A percentile compares a stretch with the other conserved stretches of the same genome.
phyloP scores from a whole-genome alignment of 148 eudicot genomes.

The Hydrangea macrophylla region DNA sequence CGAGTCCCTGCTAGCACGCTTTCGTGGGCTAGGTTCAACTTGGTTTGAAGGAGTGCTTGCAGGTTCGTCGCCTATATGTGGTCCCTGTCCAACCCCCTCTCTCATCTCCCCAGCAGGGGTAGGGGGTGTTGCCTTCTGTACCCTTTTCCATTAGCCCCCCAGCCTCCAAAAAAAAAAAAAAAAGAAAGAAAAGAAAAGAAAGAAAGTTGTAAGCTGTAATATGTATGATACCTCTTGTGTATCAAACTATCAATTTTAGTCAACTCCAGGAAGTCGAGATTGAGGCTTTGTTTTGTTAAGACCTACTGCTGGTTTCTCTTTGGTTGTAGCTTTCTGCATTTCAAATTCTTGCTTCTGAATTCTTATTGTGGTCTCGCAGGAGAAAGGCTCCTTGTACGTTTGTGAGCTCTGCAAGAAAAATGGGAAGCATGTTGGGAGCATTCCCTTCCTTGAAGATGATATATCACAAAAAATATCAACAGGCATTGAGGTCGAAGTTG shows the following conservation, averaged over 20 bases:
- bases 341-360: neutral
- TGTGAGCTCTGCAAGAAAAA: conserved; percentile 82
- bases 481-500: conserved; percentile 16
- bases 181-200: no score
- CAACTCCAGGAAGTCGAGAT: neutral
- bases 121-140: no score
- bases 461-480: conserved; percentile 20
- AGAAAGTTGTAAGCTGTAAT: neutral
- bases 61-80: no score
- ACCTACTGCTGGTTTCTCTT: neutral
- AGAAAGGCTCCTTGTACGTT: conserved; percentile 40
- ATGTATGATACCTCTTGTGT: neutral
- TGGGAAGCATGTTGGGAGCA: conserved; percentile 43
- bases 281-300: neutral
- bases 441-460: conserved; percentile 19
- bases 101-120: no score
- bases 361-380: conserved; percentile 35
- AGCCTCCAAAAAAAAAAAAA: no score
- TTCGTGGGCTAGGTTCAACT: no score
- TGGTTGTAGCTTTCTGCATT: neutral
- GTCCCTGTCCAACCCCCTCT: no score
- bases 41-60: no score
- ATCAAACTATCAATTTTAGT: neutral
- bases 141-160: no score
- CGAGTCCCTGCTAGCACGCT: no score